These are phyloP conservation scores for Kwoniella shandongensis DNA, from an alignment of 768 basidiomycete genomes.

Conservation along the genomic window DNA sequence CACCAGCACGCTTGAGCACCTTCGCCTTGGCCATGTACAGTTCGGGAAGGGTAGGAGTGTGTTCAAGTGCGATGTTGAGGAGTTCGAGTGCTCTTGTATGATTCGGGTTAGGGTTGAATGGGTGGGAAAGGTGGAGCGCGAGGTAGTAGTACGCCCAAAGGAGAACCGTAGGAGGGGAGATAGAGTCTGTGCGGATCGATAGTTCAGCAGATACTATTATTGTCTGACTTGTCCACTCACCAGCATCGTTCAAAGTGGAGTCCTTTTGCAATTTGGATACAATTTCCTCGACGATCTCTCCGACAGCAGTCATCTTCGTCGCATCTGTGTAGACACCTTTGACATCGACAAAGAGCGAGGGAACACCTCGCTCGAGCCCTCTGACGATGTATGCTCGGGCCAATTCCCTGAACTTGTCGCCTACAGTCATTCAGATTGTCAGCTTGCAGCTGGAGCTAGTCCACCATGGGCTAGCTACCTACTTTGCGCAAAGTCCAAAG, in stretches of 20 bases:
- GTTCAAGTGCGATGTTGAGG: slow-evolving; percentile 67
- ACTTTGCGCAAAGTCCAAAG: slow-evolving; percentile 67
- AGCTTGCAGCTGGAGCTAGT: no score
- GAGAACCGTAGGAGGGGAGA: slow-evolving; percentile 73
- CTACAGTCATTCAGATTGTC: slow-evolving; percentile 50
- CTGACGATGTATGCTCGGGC: slow-evolving; percentile 67
- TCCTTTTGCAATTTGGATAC: slow-evolving; percentile 49
- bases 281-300: slow-evolving; percentile 67
- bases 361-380: slow-evolving; percentile 78
- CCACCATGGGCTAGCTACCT: slow-evolving; percentile 10
- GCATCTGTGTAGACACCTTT: slow-evolving; percentile 74
- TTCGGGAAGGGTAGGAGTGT: slow-evolving; percentile 93
- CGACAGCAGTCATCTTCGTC: slow-evolving; percentile 67
- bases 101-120: slow-evolving; percentile 44
- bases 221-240: slow-evolving; percentile 21
- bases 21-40: slow-evolving; percentile 77
- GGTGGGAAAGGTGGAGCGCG: slow-evolving; percentile 67
- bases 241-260: slow-evolving; percentile 30
- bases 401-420: slow-evolving; percentile 67
- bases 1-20: slow-evolving; percentile 81
- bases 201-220: neutral
- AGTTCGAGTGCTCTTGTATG: slow-evolving; percentile 54
- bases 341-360: slow-evolving; percentile 88
- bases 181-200: slow-evolving; percentile 26
- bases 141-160: slow-evolving; percentile 96